Conservation (phyloP, 306 rosid genomes). For the Canavalia gladiata region DNA sequence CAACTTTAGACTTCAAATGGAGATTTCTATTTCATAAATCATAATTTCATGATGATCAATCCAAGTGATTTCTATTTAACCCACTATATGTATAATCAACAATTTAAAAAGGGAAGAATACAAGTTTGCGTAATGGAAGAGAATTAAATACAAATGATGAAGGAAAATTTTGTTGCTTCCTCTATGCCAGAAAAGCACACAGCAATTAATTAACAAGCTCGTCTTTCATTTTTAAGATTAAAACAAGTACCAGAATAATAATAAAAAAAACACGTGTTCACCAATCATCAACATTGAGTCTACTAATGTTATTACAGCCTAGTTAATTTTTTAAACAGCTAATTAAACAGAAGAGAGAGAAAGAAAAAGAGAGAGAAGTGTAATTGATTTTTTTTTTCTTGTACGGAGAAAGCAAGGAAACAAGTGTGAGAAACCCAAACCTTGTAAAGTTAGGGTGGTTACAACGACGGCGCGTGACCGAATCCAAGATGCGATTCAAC, state of each 20-base stretch:
- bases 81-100: neutral
- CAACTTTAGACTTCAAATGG: neutral
- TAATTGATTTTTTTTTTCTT: neutral
- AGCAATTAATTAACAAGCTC: neutral
- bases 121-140: neutral
- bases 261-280: neutral
- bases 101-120: neutral
- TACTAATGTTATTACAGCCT: constrained; percentile 14
- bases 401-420: neutral
- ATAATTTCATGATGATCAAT: neutral
- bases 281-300: neutral
- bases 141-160: neutral
- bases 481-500: neutral
- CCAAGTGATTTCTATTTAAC: neutral
- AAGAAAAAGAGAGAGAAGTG: neutral
- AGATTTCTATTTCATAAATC: no score
- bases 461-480: constrained; percentile 40
- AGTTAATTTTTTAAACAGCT: constrained; percentile 1
- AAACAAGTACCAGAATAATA: neutral
- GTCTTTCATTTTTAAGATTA: constrained; percentile 28
- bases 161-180: neutral
- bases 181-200: neutral
- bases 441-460: neutral
- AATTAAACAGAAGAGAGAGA: neutral
- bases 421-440: constrained; percentile 14